Conservation (phyloP, 495 filamentous ascomycete species). For the Penicillium pulvis region DNA sequence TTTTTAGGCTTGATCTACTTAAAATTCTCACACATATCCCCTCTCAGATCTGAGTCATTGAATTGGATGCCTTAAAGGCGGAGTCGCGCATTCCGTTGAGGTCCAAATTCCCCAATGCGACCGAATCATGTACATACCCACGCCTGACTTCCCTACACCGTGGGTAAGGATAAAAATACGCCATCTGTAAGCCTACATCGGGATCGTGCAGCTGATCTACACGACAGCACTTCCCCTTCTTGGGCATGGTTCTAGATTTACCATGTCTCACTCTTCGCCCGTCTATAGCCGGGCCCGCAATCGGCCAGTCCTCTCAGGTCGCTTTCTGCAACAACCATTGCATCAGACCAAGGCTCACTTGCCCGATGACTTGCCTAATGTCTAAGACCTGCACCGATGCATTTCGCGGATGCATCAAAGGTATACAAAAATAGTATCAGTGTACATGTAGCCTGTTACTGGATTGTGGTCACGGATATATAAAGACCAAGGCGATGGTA, state of each 20-base stretch:
- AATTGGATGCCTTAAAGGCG: background rate
- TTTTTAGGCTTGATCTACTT: no score
- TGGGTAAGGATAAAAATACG: background rate
- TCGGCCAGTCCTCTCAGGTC: background rate
- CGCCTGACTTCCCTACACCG: background rate
- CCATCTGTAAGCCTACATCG: conserved; percentile 1
- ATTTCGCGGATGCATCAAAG: conserved; percentile 4
- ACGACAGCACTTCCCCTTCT: conserved; percentile 6
- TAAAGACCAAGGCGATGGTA: conserved; percentile 6
- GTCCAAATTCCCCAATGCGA: conserved; percentile 10
- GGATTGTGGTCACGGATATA: conserved; percentile 12
- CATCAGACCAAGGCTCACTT: background rate
- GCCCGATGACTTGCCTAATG: conserved; percentile 8
- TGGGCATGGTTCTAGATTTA: conserved; percentile 3
- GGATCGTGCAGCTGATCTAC: conserved; percentile 16
- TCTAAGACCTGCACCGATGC: conserved; percentile 27
- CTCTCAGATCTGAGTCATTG: conserved; percentile 2
- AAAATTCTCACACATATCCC: no score
- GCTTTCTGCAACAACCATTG: background rate
- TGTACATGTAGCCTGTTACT: background rate
- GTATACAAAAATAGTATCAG: conserved; percentile 12
- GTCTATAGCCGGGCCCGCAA: conserved; percentile 8
- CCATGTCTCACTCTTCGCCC: conserved; percentile 18
- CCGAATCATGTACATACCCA: background rate
- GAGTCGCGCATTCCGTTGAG: conserved; percentile 3